Base-by-base conservation (phyloP, 192 early-diverging fungal species). In the Backusella australiensis region DNA sequence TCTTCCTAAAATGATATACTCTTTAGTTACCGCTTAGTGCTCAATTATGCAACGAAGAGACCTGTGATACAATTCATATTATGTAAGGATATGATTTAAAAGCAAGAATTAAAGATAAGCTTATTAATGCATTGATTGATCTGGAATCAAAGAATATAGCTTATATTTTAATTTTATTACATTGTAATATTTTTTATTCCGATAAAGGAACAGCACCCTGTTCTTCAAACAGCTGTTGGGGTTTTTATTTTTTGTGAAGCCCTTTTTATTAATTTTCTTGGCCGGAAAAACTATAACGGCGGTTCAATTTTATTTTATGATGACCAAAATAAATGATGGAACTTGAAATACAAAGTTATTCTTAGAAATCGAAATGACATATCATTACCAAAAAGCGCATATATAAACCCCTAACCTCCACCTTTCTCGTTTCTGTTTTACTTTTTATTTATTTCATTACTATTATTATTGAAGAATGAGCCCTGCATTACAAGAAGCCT, bases 181-280 rank as follows among this genome's bases (percentile, higher is more conserved):
- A n/a, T 1, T 78, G 2, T 82, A 26, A 53, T 19, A 15, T 53
- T 63, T 26, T 29, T 29, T 63, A 49, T 63, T 63, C 56, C 56
- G 2, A 63, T 63, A 63, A 63, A 63, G 56, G 56, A 53, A 53
- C 52, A 21, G 4, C 6, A 21, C 6, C 52, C 21, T 53, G 52
- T 29, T 63, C 23, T 63, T 8, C 12, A 26, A 63, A 63, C 56
- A 63, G 23, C 23, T 63, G 56, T 63, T 63, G 56, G 56, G 56
- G 23, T 0, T n/a, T 4, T 44, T 14, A 44, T 14, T 32, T 32
- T 39, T 39, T 39, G 1, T 12, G 5, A n/a, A 19, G 46, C 17
- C 32, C 32, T 1, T 49, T 63, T 63, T 3, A 63, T 63, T 21
- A 11, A 23, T 63, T 63, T 21, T 12, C 21, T 39, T 44, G 11